These are phyloP conservation scores for Curvularia eragrostidis DNA, from an alignment of 2,329 filamentous ascomycete genomes.

Conservation along the genomic window DNA sequence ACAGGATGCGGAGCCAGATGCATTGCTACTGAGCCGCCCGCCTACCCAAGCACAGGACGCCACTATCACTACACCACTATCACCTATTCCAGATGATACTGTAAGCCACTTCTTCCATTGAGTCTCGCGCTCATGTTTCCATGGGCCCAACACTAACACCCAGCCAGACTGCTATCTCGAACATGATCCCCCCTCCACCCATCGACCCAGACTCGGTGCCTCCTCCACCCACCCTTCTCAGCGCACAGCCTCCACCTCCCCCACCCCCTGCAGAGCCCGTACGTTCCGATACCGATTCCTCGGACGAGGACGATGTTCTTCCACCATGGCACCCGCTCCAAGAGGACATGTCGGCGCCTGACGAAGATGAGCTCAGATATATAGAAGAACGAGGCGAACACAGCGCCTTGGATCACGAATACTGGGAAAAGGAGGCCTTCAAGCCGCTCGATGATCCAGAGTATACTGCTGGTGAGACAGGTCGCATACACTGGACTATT, in stretches of 20 bases:
- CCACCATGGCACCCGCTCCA: constrained; percentile 60
- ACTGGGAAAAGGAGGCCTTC: constrained; percentile 66
- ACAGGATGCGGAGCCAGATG: constrained; percentile 38
- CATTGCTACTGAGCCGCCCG: constrained; percentile 34
- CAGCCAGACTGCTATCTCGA: constrained; percentile 20
- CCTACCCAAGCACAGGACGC: constrained; percentile 23
- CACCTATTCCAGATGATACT: constrained; percentile 23
- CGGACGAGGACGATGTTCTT: constrained; percentile 47
- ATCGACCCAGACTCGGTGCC: constrained; percentile 23
- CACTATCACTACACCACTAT: constrained; percentile 20
- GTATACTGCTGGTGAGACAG: constrained; percentile 59
- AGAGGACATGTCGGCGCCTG: constrained; percentile 63
- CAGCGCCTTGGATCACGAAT: constrained; percentile 64
- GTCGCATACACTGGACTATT: constrained; percentile 65
- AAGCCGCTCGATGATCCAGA: constrained; percentile 65
- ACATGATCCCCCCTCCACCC: constrained; percentile 33
- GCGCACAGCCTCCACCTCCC: constrained; percentile 39
- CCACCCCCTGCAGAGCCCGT: constrained; percentile 42
- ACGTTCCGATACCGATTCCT: constrained; percentile 43
- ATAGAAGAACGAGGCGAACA: constrained; percentile 60
- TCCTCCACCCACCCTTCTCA: constrained; percentile 27
- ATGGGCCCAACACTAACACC: constrained; percentile 3
- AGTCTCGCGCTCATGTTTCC: background rate
- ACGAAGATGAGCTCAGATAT: constrained; percentile 65
- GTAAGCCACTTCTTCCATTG: constrained; percentile 22